Percentiles rank a stretch among this genome's conserved stretches.
These are phyloP conservation scores for Thalassiosira exigua DNA, from an alignment of 352 stramenopile genomes.

Conservation along the genomic window DNA sequence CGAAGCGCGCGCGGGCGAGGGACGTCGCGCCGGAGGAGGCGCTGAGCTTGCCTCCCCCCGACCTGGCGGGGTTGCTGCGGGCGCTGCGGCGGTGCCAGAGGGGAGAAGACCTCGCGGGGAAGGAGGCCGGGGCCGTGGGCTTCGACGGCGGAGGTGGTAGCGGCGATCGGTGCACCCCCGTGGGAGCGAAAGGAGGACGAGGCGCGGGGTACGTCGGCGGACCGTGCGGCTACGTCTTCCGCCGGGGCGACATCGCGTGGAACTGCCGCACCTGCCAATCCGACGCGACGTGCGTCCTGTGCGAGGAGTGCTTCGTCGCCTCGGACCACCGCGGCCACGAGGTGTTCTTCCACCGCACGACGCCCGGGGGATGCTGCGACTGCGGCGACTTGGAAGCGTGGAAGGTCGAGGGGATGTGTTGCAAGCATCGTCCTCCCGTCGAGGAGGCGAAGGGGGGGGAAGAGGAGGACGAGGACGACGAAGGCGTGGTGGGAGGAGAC, in stretches of 20 bases:
- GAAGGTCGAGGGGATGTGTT: constrained; percentile 93
- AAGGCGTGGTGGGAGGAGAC: constrained; percentile 56
- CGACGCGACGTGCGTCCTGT: constrained; percentile 97
- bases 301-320: constrained; percentile 94
- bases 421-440: constrained; percentile 84
- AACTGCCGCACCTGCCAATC: constrained; percentile 98
- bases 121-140: background rate
- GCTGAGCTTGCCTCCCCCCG: constrained; percentile 16
- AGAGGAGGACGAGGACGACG: constrained; percentile 50
- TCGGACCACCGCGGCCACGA: constrained; percentile 95
- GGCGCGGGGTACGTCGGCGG: constrained; percentile 28
- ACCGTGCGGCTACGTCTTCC: constrained; percentile 95
- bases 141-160: background rate
- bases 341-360: constrained; percentile 90
- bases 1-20: background rate
- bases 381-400: constrained; percentile 98
- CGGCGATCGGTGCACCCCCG: background rate
- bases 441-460: constrained; percentile 36
- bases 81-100: constrained; percentile 25
- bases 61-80: constrained; percentile 23
- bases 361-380: constrained; percentile 93
- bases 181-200: background rate
- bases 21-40: constrained; percentile 16
- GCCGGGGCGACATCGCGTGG: constrained; percentile 97
- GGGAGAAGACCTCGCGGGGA: background rate